Base-by-base conservation (phyloP, 805 yeast species). In the Wickerhamomyces hampshirensis region DNA sequence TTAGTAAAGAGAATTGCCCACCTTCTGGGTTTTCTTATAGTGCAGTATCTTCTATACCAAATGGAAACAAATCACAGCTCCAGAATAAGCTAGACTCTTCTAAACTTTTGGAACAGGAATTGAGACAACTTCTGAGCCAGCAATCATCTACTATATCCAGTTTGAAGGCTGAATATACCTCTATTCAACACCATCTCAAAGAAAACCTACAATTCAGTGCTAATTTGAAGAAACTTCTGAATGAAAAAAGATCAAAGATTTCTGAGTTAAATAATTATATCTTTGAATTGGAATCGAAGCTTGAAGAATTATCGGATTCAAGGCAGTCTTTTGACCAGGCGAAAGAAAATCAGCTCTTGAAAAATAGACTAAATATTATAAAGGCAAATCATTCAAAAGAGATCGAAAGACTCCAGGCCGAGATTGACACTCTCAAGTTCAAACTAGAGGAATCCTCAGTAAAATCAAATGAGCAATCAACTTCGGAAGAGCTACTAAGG, bases 331-430 rank as follows among this genome's bases (percentile, higher is more conserved):
- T 28, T 6, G 24, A 30, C 11, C 38, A 39, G 11, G 46, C 32
- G 10, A 37, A 47, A n/a, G 58, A 51, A 28, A 31, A 48, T 3
- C 43, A 44, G 27, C 37, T 50, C 8, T 26, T 47, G 35, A 53
- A 43, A 37, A 47, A 40, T 28, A 39, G 56, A 27, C 28, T 53
- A 6, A 44, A 40, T 3, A 34, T 49, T 13, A 43, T 47, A 5
- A 53, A 48, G 16, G 18, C 42, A 23, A 53, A 45, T 21, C 55
- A 52, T 19, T 30, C 52, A 0, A 48, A 42, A 24, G 57, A 53
- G 15, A 19, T 55, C 19, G 50, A 47, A 12, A 32, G 23, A 7
- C 29, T 50, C 4, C 39, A 40, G 2, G 12, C 11, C 6, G 48
- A 48, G 19, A 43, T 51, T 24, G 46, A 38, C 7, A 29, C 34